Base-by-base conservation (phyloP, 2,329 filamentous ascomycete species). In the Thelonectria discophora region DNA sequence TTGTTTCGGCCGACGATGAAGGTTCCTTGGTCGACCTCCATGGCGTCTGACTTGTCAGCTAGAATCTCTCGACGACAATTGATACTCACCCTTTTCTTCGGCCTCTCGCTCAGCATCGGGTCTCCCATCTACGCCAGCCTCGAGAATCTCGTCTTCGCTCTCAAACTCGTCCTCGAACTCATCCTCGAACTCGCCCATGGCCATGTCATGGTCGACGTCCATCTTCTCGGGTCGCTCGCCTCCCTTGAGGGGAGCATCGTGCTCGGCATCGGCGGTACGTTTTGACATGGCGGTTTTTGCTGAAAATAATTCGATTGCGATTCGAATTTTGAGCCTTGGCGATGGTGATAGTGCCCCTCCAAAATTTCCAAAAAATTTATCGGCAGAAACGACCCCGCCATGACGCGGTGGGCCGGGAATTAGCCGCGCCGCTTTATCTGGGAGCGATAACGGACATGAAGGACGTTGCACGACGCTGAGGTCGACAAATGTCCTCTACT, bases 1-100 rank as follows among this genome's bases (percentile, higher is more conserved):
- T 95, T 94, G 77, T 93, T 93, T 73, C 95, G 88, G 66, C 95
- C 95, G 68, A 97, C 93, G 72, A 99, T 97, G 79, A 98, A 99
- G 42, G 93, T 97, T 76, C 91, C 90, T 74, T 94, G 91, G 79
- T 98, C 94, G 54, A 97, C 87, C 45, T 97, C 92, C 94, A 97
- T 98, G 51, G 89, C 91, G 72, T 89, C 89, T 85, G 10, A 21
- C n/a, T 13, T 11, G 21, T 43, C 15, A 32, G 8, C 7, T 7
- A 40, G 13, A 37, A 39, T 17, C 15, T 24, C 50, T 27, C 20
- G 17, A 9, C 27, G 39, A 21, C 11, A 21, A 30, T 6, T 20
- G 11, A 15, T 13, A 56, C 62, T 56, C 30, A 60, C 72, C 89
- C 76, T 88, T 88, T 79, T 97, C 93, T 67, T 97, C 94, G 8